These are phyloP conservation scores for Catharanthus roseus DNA, from an alignment of 257 asterid species.

Conservation along the genomic window DNA sequence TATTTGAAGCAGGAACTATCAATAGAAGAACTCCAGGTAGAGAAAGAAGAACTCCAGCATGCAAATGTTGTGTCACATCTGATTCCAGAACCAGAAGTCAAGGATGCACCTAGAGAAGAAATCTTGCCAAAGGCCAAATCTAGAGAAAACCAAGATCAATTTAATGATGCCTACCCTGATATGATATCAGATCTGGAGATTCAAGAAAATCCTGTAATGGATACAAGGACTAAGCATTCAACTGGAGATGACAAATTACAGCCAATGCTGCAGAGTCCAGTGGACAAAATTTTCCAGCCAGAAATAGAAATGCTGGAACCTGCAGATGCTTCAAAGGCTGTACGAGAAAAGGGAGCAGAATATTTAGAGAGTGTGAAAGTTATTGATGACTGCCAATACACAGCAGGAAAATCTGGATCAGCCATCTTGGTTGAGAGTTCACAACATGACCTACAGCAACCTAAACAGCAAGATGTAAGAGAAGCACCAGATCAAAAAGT, in stretches of 20 bases:
- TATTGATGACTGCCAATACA: conserved; percentile 11
- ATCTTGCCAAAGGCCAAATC: background rate
- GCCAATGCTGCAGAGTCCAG: conserved; percentile 16
- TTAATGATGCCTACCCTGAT: background rate
- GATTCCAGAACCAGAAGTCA: conserved; percentile 1
- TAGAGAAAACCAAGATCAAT: conserved; percentile 1
- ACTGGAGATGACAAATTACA: conserved; percentile 1
- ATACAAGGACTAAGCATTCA: background rate
- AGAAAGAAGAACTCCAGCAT: conserved; percentile 7
- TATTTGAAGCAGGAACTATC: background rate
- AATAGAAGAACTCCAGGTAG: background rate
- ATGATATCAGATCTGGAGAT: background rate
- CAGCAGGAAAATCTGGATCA: conserved; percentile 15
- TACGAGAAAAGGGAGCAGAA: conserved; percentile 14
- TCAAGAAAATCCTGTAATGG: background rate
- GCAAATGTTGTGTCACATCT: conserved; percentile 1
- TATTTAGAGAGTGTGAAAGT: conserved; percentile 15
- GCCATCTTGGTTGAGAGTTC: conserved; percentile 7
- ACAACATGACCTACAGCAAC: conserved; percentile 14
- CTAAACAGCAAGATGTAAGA: conserved; percentile 10
- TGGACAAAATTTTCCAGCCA: conserved; percentile 8
- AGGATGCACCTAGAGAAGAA: conserved; percentile 6
- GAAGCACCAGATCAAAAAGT: conserved; percentile 15
- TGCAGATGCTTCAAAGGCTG: conserved; percentile 13
- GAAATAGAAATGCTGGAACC: conserved; percentile 5